Evolutionary conservation across 768 basidiomycete species (phyloP).

Genomic region (Cantharellus anzutake): DNA sequence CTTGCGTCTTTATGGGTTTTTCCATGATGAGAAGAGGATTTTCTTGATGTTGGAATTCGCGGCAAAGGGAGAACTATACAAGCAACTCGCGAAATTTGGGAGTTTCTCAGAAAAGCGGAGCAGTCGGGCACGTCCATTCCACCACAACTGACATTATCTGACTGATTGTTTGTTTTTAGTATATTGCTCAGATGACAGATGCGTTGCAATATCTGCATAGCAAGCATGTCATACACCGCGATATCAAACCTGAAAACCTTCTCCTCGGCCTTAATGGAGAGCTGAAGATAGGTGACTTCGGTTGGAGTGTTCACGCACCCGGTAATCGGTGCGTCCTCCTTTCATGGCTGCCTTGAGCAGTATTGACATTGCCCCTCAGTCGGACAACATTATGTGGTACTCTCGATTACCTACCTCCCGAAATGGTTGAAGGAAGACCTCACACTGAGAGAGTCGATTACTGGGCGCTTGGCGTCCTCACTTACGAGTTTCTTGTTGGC

Average conservation of each 20-base stretch:
- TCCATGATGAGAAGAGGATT: slow-evolving; percentile 94
- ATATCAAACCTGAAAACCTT: slow-evolving; percentile 98
- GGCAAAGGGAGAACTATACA: slow-evolving; percentile 92
- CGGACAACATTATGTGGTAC: slow-evolving; percentile 89
- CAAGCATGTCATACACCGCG: slow-evolving; percentile 96
- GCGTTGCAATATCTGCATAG: slow-evolving; percentile 78
- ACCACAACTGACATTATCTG: not conserved
- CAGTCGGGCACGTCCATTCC: slow-evolving; percentile 24
- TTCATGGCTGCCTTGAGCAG: not conserved
- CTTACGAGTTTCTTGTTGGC: slow-evolving; percentile 28
- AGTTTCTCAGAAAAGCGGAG: slow-evolving; percentile 78
- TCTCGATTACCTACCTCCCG: slow-evolving; percentile 89
- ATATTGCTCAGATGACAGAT: slow-evolving; percentile 97
- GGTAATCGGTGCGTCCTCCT: slow-evolving; percentile 35
- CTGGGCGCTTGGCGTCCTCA: slow-evolving; percentile 30
- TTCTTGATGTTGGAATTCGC: slow-evolving; percentile 98
- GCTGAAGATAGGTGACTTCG: slow-evolving; percentile 95
- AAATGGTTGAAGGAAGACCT: slow-evolving; percentile 27
- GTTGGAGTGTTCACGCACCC: slow-evolving; percentile 96
- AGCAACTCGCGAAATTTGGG: slow-evolving; percentile 73
- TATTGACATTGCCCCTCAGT: slow-evolving; percentile 10
- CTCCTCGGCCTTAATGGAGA: slow-evolving; percentile 89
- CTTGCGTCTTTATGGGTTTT: slow-evolving; percentile 87
- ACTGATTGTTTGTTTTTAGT: slow-evolving; percentile 23
- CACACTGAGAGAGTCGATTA: slow-evolving; percentile 26